Conservation (phyloP, 176 grass and related monocot species). For the Panicum miliaceum region DNA sequence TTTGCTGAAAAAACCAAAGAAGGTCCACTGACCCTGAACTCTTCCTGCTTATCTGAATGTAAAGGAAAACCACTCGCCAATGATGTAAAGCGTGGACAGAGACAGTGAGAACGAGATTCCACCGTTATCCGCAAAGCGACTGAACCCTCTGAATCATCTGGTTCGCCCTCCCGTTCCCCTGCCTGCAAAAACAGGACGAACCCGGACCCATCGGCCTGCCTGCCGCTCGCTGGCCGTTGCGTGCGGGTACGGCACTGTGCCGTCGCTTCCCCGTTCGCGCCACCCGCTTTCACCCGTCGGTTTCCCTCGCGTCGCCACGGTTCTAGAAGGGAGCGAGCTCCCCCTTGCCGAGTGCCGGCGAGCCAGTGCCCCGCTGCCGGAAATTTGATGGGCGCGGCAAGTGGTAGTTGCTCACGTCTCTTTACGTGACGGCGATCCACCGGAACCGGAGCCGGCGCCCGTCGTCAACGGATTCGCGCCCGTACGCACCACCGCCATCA, state of each 20-base stretch:
- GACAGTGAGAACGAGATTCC: constrained; percentile 11
- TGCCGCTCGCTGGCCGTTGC: neutral
- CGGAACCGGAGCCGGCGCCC: neutral
- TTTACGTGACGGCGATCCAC: neutral
- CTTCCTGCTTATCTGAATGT: constrained; percentile 20
- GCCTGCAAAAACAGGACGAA: neutral
- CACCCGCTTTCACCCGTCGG: no score
- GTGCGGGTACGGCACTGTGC: constrained; percentile 15
- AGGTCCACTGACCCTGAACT: constrained; percentile 2
- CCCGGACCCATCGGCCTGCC: no score
- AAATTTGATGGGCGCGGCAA: neutral
- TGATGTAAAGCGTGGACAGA: constrained; percentile 8
- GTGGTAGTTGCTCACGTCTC: neutral
- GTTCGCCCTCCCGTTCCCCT: neutral
- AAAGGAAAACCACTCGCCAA: constrained; percentile 5
- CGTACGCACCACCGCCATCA: constrained; percentile 18
- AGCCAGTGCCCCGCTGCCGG: neutral
- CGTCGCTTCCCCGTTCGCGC: neutral
- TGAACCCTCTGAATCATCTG: neutral
- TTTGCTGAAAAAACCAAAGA: neutral
- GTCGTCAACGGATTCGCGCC: neutral
- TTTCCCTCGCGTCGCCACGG: neutral
- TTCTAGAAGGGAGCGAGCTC: neutral
- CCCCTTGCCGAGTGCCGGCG: neutral
- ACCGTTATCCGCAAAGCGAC: neutral